These are phyloP conservation scores for Lipomyces kockii DNA, from an alignment of 805 yeast species.

Conservation along the genomic window DNA sequence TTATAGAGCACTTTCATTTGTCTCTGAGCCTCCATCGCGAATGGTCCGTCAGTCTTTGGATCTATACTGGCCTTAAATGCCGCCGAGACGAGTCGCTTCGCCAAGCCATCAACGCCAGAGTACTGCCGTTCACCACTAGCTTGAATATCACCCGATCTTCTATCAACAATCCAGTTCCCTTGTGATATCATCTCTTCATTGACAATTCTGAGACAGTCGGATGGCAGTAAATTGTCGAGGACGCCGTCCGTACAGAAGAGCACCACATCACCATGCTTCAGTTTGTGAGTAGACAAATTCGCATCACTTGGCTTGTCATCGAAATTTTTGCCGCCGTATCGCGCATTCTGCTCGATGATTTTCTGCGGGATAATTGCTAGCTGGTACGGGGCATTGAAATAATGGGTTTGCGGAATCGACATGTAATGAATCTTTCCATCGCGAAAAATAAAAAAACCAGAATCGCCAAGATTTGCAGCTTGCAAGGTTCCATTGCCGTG, in stretches of 20 bases:
- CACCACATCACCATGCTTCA: slow-evolving; percentile 73
- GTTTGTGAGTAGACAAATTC: slow-evolving; percentile 66
- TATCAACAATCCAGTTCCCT: slow-evolving; percentile 42
- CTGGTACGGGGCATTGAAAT: slow-evolving; percentile 91
- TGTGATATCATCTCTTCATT: slow-evolving; percentile 55
- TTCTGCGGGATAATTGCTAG: slow-evolving; percentile 78
- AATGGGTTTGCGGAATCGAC: slow-evolving; percentile 80
- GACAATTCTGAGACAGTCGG: slow-evolving; percentile 72
- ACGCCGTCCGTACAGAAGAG: slow-evolving; percentile 94
- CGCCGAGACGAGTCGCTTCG: slow-evolving; percentile 62
- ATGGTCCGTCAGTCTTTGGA: slow-evolving; percentile 77
- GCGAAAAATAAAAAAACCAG: slow-evolving; percentile 90
- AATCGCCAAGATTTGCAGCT: slow-evolving; percentile 88
- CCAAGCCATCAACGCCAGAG: slow-evolving; percentile 52
- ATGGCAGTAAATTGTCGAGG: slow-evolving; percentile 76
- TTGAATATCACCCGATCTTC: slow-evolving; percentile 25
- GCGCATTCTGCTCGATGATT: slow-evolving; percentile 36
- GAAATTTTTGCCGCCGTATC: slow-evolving; percentile 56
- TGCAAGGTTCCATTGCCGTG: slow-evolving; percentile 56
- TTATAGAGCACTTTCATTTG: slow-evolving; percentile 69
- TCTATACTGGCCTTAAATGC: slow-evolving; percentile 75
- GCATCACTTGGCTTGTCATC: slow-evolving; percentile 72
- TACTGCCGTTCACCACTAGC: slow-evolving; percentile 21
- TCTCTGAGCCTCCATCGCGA: slow-evolving; percentile 74
- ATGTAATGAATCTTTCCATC: slow-evolving; percentile 62